Conservation (phyloP, 305 asterid genomes). For the Rubia balearica region DNA sequence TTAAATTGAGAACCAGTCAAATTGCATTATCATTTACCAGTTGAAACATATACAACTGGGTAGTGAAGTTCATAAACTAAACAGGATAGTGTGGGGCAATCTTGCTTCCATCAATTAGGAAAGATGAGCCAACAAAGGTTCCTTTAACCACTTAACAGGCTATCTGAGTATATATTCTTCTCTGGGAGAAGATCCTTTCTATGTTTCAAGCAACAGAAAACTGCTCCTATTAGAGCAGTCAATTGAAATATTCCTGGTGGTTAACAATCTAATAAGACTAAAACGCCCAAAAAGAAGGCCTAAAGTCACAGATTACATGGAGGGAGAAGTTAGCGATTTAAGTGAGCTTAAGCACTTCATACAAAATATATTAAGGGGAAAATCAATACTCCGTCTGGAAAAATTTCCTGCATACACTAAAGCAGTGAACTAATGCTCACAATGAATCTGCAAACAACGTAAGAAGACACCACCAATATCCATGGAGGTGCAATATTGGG, state of each 20-base stretch:
- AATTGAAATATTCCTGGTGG: no score
- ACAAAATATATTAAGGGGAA: no score
- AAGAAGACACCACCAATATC: no score
- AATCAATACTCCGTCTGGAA: no score
- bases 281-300: neutral
- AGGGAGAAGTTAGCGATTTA: neutral
- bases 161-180: neutral
- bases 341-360: neutral
- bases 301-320: neutral
- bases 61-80: neutral
- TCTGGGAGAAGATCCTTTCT: neutral
- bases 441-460: no score
- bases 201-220: no score
- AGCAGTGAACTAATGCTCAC: no score
- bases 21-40: neutral
- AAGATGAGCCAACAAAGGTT: neutral
- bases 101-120: neutral
- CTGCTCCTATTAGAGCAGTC: neutral
- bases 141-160: neutral
- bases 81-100: neutral
- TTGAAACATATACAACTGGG: neutral
- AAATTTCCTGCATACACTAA: no score
- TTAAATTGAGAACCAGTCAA: neutral
- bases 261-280: no score
- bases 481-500: no score